Percentiles rank a stretch among this genome's conserved stretches.
These are phyloP conservation scores for Pichia kluyveri DNA, from an alignment of 805 yeast species.

Conservation along the genomic window DNA sequence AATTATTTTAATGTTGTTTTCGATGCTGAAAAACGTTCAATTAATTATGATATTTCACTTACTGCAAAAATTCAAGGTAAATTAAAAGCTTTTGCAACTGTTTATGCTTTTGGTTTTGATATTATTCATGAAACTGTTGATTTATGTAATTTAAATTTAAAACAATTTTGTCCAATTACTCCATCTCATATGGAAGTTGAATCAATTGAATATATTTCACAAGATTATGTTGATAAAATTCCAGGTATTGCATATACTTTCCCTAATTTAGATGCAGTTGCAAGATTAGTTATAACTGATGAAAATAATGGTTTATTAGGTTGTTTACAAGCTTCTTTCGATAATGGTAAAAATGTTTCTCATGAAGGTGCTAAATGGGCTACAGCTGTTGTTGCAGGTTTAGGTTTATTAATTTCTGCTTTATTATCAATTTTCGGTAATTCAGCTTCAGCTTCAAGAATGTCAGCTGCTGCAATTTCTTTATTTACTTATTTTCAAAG, in stretches of 20 bases:
- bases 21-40: slow-evolving; percentile 59
- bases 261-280: slow-evolving; percentile 81
- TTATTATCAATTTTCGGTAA: slow-evolving; percentile 77
- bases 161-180: slow-evolving; percentile 81
- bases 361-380: slow-evolving; percentile 88
- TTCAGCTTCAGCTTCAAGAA: slow-evolving; percentile 81
- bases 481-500: slow-evolving; percentile 83
- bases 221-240: slow-evolving; percentile 41
- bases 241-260: slow-evolving; percentile 84
- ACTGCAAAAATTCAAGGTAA: slow-evolving; percentile 59
- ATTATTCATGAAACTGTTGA: slow-evolving; percentile 51
- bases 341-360: slow-evolving; percentile 73
- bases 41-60: slow-evolving; percentile 62
- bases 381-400: slow-evolving; percentile 82
- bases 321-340: slow-evolving; percentile 66
- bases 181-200: slow-evolving; percentile 78
- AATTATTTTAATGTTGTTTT: slow-evolving; percentile 65
- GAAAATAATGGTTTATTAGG: slow-evolving; percentile 39
- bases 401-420: slow-evolving; percentile 80
- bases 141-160: slow-evolving; percentile 62
- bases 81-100: slow-evolving; percentile 59
- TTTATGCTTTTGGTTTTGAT: slow-evolving; percentile 80
- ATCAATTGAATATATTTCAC: slow-evolving; percentile 51
- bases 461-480: slow-evolving; percentile 79
- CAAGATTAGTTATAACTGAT: slow-evolving; percentile 39